Conservation (phyloP, 2,329 filamentous ascomycete species). For the Calonectria pseudoturangicola region DNA sequence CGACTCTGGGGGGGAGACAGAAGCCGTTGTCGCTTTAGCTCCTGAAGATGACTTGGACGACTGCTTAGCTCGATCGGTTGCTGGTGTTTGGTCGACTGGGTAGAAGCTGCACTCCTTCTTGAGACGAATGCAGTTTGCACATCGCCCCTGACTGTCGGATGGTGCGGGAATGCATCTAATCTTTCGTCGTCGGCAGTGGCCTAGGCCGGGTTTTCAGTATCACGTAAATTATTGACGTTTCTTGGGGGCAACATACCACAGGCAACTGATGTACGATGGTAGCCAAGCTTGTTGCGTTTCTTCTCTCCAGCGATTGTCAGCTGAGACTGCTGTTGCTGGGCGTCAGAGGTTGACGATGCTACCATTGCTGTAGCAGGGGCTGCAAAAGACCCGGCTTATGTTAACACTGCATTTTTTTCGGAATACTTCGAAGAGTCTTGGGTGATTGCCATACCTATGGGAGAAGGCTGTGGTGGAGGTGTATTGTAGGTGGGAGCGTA, state of each 20-base stretch:
- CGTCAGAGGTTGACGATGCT: conserved; percentile 60
- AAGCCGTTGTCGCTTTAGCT: conserved; percentile 60
- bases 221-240: background rate
- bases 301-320: conserved; percentile 68
- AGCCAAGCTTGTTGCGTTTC: conserved; percentile 92
- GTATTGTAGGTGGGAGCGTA: conserved; percentile 58
- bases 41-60: conserved; percentile 62
- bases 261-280: conserved; percentile 95
- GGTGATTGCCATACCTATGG: conserved; percentile 58
- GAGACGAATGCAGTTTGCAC: conserved; percentile 93
- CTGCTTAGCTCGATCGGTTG: conserved; percentile 67
- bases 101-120: conserved; percentile 97
- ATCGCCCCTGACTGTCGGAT: conserved; percentile 84
- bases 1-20: conserved; percentile 69
- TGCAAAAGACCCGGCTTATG: conserved; percentile 70
- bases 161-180: conserved; percentile 90
- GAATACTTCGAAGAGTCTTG: conserved; percentile 59
- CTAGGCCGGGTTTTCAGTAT: conserved; percentile 65
- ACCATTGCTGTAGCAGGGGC: conserved; percentile 68
- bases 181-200: conserved; percentile 93
- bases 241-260: conserved; percentile 82
- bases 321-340: conserved; percentile 50
- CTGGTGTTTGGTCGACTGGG: conserved; percentile 86
- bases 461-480: conserved; percentile 56
- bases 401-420: conserved; percentile 58